These are phyloP conservation scores for Cytospora piceicola DNA, from an alignment of 2,329 filamentous ascomycete genomes.

Conservation along the genomic window DNA sequence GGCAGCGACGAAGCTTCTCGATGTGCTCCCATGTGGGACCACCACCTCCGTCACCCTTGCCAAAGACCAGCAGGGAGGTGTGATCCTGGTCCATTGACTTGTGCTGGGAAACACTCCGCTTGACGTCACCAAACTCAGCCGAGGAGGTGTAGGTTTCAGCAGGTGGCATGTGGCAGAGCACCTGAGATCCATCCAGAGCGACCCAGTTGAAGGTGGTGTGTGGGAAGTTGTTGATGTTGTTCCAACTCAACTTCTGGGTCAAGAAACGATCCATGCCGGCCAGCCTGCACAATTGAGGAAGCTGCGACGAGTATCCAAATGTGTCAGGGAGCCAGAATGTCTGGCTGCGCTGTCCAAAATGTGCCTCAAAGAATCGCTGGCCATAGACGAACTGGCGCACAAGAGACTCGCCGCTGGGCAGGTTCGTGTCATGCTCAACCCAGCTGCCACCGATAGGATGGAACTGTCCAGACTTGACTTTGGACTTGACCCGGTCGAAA, in stretches of 20 bases:
- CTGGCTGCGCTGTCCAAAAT: slow-evolving; percentile 83
- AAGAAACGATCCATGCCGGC: slow-evolving; percentile 97
- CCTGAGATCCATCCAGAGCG: slow-evolving; percentile 90
- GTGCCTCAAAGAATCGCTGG: slow-evolving; percentile 90
- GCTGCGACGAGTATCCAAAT: slow-evolving; percentile 93
- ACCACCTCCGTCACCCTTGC: slow-evolving; percentile 94
- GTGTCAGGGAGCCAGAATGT: slow-evolving; percentile 99
- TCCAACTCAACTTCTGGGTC: slow-evolving; percentile 99
- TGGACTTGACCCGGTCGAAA: slow-evolving; percentile 87
- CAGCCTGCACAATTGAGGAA: slow-evolving; percentile 89
- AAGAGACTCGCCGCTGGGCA: slow-evolving; percentile 93
- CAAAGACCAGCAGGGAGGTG: slow-evolving; percentile 89
- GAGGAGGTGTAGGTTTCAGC: slow-evolving; percentile 94
- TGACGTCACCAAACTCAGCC: slow-evolving; percentile 93
- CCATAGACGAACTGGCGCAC: slow-evolving; percentile 95
- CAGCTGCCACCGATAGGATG: slow-evolving; percentile 96
- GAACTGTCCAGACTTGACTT: slow-evolving; percentile 88
- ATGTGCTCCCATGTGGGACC: slow-evolving; percentile 93
- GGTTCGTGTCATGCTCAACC: slow-evolving; percentile 98
- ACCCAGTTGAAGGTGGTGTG: slow-evolving; percentile 99
- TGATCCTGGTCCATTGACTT: slow-evolving; percentile 94
- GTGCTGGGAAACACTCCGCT: slow-evolving; percentile 85
- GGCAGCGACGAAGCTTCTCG: slow-evolving; percentile 91
- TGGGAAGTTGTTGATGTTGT: slow-evolving; percentile 99
- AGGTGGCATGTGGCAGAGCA: slow-evolving; percentile 96